Evolutionary conservation across 805 yeast species (phyloP), one percentile per base, ranked within the genome.

Genomic region (Nakazawaea holstii): DNA sequence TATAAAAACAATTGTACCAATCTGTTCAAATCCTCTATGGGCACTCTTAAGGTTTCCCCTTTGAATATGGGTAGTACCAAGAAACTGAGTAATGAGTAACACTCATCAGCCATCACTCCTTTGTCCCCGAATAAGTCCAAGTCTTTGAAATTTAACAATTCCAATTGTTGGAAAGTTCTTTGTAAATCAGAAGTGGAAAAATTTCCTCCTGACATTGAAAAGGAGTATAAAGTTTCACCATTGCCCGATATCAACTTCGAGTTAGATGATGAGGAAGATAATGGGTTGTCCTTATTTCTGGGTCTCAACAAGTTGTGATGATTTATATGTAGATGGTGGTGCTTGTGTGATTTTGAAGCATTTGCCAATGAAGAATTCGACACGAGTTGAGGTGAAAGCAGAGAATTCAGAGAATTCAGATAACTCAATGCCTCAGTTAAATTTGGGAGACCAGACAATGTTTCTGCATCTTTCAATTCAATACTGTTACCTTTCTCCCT

Each of bases 21-120:
- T 39, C 69, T 71, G 54, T 79, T 80, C 20, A 76, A 61, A 55
- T 80, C 84, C 52, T 81, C 87, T 2, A 80, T 71, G 0, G 84
- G 80, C 0, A 74, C 72, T 15, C 73, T 65, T 35, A 79, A 53
- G 4, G 66, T 63, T 29, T 72, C 77, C n/a, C 77, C 73, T 43
- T 59, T 58, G 54, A 80, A 81, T 8, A 81, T 52, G 1, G 82
- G 76, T 24, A 68, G 57, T 0, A 74, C 65, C 6, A 71, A 56
- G 2, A 69, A 58, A 8, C 71, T 62, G 1, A 81, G 60, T 7
- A 75, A 58, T 1, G 69, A 57, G 80, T 82, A 79, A 2, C 81
- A 66, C 24, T 73, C 74, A 49, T 74, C 78, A 4, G 77, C 71
- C 31, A 68, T 59, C 8, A 60, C 62, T 27, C 68, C 75, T 26